These are phyloP conservation scores for Neurospora sublineolata DNA, from an alignment of 495 filamentous ascomycete species.

Conservation along the genomic window DNA sequence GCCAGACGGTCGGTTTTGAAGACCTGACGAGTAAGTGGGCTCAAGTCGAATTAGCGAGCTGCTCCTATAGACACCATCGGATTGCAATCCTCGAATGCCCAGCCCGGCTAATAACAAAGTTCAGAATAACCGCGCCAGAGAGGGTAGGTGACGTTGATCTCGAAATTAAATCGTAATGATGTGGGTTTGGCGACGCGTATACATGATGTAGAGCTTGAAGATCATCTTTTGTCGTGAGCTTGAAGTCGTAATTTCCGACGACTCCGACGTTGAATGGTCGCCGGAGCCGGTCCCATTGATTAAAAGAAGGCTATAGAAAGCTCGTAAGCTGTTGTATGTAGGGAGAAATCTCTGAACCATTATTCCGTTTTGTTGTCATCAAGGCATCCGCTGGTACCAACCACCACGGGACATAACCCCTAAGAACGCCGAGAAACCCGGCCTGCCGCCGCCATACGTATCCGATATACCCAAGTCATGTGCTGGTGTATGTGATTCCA, in stretches of 20 bases:
- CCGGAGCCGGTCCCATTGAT: not conserved
- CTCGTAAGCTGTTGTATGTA: not conserved
- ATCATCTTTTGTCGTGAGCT: not conserved
- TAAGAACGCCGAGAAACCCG: constrained; percentile 9
- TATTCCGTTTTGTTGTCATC: constrained; percentile 6
- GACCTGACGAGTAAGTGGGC: too few relatives aligned
- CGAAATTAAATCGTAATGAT: not conserved
- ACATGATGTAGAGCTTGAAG: not conserved
- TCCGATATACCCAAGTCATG: constrained; percentile 17
- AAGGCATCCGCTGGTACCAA: constrained; percentile 1
- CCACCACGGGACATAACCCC: not conserved
- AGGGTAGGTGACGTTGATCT: not conserved
- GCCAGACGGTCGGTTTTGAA: too few relatives aligned
- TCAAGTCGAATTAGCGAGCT: too few relatives aligned
- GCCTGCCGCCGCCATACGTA: constrained; percentile 3
- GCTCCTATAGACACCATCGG: not conserved
- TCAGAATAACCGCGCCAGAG: not conserved
- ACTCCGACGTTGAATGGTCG: not conserved
- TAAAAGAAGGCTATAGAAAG: not conserved
- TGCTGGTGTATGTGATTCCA: constrained; percentile 7
- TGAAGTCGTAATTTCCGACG: not conserved
- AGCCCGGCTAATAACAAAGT: not conserved
- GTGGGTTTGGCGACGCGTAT: not conserved
- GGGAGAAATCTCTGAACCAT: not conserved
- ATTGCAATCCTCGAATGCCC: not conserved